phyloP scores from a whole-genome alignment of 1,139 yeast genomes.

The Kazachstania sp. region DNA sequence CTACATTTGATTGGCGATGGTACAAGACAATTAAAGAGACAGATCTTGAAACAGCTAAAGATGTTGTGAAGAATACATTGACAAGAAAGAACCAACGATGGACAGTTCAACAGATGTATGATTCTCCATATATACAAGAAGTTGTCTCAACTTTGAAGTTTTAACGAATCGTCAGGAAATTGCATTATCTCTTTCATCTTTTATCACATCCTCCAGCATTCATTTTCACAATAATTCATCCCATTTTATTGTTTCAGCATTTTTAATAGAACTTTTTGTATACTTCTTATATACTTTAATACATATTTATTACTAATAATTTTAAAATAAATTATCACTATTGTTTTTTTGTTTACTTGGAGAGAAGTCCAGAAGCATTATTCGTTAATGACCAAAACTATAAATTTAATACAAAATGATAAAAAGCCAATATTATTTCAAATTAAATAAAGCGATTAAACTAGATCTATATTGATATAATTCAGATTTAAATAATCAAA shows the following conservation, averaged over 20 bases:
- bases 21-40: constrained; percentile 33
- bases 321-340: not conserved
- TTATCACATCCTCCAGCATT: not conserved
- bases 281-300: not conserved
- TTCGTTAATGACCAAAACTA: too few species aligned
- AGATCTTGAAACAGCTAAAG: constrained; percentile 40
- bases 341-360: not conserved
- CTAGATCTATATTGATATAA: too few species aligned
- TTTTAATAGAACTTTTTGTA: not conserved
- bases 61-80: constrained; percentile 45
- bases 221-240: not conserved
- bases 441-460: too few species aligned
- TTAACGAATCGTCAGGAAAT: not conserved
- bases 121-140: constrained; percentile 32
- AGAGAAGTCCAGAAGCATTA: not conserved
- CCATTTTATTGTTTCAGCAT: not conserved
- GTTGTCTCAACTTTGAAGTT: constrained; percentile 8
- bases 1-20: constrained; percentile 93
- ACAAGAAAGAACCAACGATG: constrained; percentile 46
- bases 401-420: not conserved
- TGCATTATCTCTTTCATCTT: not conserved
- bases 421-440: not conserved
- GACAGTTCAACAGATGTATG: constrained; percentile 34
- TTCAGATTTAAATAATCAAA: too few species aligned
- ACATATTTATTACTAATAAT: not conserved